Conservation (phyloP, 139 green algal genomes). For the Dunaliella primolecta region DNA sequence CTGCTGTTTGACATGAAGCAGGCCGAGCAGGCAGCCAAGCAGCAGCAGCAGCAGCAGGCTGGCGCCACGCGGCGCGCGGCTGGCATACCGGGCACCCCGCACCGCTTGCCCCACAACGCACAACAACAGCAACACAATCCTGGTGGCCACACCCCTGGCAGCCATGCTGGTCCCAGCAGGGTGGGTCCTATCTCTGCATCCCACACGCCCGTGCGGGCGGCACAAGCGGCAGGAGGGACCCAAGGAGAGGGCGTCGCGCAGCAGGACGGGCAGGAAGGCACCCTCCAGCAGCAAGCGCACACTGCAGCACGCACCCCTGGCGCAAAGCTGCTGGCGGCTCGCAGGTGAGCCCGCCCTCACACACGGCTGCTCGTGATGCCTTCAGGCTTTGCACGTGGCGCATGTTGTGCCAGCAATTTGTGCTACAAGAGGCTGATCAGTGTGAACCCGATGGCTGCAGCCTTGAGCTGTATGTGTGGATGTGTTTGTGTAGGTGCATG, state of each 20-base stretch:
- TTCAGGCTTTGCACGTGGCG: too few relatives aligned
- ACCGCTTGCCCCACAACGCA: not conserved
- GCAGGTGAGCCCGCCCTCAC: too few relatives aligned
- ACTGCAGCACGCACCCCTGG: not conserved
- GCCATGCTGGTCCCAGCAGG: not conserved
- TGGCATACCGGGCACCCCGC: not conserved
- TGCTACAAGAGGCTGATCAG: too few relatives aligned
- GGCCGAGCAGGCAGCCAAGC: slow-evolving; percentile 40
- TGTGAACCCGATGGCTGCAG: too few relatives aligned
- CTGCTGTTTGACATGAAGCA: slow-evolving; percentile 83
- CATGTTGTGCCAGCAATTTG: too few relatives aligned
- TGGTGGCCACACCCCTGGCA: not conserved
- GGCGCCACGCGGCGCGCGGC: too few relatives aligned
- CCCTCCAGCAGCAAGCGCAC: not conserved
- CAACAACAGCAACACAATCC: not conserved
- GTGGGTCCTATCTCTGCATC: not conserved
- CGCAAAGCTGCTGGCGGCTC: not conserved
- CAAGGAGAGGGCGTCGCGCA: not conserved
- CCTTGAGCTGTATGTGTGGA: too few relatives aligned
- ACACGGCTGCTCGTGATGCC: not conserved
- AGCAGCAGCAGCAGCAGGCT: slow-evolving; percentile 17
- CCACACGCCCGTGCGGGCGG: not conserved
- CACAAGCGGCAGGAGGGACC: not conserved
- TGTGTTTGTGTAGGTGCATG: too few relatives aligned
- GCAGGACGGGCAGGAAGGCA: not conserved